These are phyloP conservation scores for Effrenium voratum DNA, from an alignment of 73 alveolate genomes.

Conservation along the genomic window DNA sequence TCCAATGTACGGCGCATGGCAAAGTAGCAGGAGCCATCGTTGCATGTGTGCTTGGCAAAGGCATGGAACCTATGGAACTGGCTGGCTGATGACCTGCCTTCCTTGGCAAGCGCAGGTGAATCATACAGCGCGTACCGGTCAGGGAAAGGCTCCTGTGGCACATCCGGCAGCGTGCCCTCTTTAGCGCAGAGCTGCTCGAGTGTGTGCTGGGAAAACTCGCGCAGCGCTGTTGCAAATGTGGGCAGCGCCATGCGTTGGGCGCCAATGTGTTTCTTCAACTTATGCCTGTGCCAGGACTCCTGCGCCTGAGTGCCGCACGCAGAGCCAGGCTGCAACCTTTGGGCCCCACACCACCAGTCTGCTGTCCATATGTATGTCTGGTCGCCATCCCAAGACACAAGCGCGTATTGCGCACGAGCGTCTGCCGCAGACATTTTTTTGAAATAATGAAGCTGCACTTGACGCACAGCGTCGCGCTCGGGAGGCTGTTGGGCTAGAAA, in stretches of 20 bases:
- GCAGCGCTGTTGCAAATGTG: not conserved
- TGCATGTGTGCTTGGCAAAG: not conserved
- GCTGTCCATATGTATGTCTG: not conserved
- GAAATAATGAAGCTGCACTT: not conserved
- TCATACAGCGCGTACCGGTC: not conserved
- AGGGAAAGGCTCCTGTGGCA: slow-evolving; percentile 44
- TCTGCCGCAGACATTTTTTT: not conserved
- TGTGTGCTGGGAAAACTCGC: not conserved
- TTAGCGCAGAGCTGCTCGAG: not conserved
- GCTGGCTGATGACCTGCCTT: not conserved
- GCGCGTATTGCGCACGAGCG: not conserved
- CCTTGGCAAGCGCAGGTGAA: not conserved
- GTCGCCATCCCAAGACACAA: not conserved
- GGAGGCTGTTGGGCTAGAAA: slow-evolving; percentile 3
- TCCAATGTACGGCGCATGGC: slow-evolving; percentile 5
- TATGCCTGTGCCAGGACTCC: slow-evolving; percentile 56
- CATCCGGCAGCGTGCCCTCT: not conserved
- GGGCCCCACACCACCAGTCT: slow-evolving; percentile 48
- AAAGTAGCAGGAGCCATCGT: not conserved
- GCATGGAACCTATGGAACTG: not conserved
- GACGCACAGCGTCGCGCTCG: not conserved
- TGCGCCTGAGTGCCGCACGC: slow-evolving; percentile 39
- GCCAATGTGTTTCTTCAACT: not conserved
- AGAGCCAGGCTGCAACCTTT: slow-evolving; percentile 54
- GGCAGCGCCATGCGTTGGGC: not conserved